A percentile compares a stretch with the other conserved stretches of the same genome.
These are phyloP conservation scores for Thelonectria olida DNA, from an alignment of 2,329 filamentous ascomycete genomes.

Conservation along the genomic window DNA sequence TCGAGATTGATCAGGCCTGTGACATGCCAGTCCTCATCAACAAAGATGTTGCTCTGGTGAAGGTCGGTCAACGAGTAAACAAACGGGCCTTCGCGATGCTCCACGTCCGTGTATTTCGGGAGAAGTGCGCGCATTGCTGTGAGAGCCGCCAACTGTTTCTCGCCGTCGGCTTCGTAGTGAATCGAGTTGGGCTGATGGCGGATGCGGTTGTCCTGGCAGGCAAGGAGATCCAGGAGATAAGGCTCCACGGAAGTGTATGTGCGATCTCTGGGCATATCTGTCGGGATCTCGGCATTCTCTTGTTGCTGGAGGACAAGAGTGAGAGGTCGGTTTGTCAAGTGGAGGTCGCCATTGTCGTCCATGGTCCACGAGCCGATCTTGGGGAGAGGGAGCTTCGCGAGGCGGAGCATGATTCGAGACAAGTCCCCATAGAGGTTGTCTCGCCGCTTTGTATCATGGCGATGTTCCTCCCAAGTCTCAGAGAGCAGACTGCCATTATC, in stretches of 20 bases:
- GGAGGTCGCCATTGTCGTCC: conserved; percentile 40
- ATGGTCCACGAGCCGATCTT: conserved; percentile 42
- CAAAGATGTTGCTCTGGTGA: conserved; percentile 51
- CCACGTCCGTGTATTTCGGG: conserved; percentile 31
- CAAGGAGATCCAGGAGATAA: conserved; percentile 44
- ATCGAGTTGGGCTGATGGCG: conserved; percentile 48
- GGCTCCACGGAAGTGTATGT: conserved; percentile 46
- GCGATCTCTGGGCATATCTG: conserved; percentile 42
- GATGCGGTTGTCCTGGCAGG: conserved; percentile 47
- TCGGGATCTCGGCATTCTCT: conserved; percentile 47
- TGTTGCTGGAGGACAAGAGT: conserved; percentile 43
- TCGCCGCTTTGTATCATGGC: conserved; percentile 14
- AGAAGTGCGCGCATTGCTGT: conserved; percentile 41
- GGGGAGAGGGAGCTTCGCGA: conserved; percentile 40
- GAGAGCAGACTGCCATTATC: conserved; percentile 29
- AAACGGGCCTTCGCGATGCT: conserved; percentile 44
- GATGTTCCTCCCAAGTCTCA: conserved; percentile 26
- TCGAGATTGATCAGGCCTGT: conserved; percentile 46
- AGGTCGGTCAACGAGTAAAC: conserved; percentile 48
- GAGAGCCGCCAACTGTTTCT: conserved; percentile 42
- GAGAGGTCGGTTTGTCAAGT: conserved; percentile 48
- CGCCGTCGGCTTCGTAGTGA: conserved; percentile 39
- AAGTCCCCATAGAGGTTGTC: conserved; percentile 41
- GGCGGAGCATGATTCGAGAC: conserved; percentile 38
- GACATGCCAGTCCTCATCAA: conserved; percentile 47